Evolutionary conservation across 768 basidiomycete genomes (phyloP).

Genomic region (Boletellus ananiceps): DNA sequence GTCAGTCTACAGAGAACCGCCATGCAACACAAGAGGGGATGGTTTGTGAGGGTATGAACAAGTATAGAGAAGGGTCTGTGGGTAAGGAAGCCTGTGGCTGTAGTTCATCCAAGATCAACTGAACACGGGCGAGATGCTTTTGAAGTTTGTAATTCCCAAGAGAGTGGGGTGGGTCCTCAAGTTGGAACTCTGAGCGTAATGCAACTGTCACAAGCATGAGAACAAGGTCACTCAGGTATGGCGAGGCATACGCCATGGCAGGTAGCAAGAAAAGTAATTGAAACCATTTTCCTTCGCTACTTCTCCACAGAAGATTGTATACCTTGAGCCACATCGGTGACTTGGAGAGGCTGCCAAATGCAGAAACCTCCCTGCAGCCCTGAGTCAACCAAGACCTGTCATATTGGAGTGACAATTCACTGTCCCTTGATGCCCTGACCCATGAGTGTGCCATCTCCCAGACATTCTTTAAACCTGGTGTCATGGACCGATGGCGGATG

Average conservation of each 20-base stretch:
- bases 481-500: not conserved
- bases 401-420: slow-evolving; percentile 20
- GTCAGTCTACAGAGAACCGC: not conserved
- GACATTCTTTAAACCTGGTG: not conserved
- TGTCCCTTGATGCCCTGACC: not conserved
- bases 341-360: too few relatives aligned
- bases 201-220: slow-evolving; percentile 29
- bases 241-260: slow-evolving; percentile 26
- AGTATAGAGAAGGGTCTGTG: not conserved
- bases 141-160: slow-evolving; percentile 12
- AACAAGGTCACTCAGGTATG: slow-evolving; percentile 9
- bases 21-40: not conserved
- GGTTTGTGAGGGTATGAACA: not conserved
- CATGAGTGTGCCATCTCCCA: slow-evolving; percentile 9
- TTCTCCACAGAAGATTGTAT: slow-evolving; percentile 25
- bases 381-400: slow-evolving; percentile 25
- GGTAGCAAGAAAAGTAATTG: slow-evolving; percentile 31
- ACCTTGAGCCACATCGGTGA: slow-evolving; percentile 27
- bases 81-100: too few relatives aligned
- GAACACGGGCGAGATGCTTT: not conserved
- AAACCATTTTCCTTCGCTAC: slow-evolving; percentile 7
- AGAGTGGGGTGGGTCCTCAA: slow-evolving; percentile 9
- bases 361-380: too few relatives aligned
- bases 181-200: slow-evolving; percentile 8
- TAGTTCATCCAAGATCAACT: not conserved